Conservation (phyloP, 1,284 basidiomycete genomes). For the Papiliotrema fonsecae region DNA sequence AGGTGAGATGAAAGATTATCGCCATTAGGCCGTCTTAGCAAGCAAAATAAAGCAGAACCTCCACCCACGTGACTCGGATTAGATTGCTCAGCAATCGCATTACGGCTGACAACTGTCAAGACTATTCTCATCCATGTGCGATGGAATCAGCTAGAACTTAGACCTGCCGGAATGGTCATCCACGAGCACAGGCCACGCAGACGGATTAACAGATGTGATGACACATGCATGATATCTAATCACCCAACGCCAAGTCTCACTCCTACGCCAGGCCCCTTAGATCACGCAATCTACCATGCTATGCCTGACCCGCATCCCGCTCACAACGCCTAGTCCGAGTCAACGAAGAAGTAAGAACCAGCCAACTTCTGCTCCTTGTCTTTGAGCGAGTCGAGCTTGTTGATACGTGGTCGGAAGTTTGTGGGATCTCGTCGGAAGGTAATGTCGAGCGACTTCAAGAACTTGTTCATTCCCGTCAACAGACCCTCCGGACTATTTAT, state of each 20-base stretch:
- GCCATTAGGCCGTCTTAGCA: neutral
- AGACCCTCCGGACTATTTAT: constrained; percentile 43
- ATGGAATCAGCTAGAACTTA: too few relatives aligned
- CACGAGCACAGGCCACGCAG: too few relatives aligned
- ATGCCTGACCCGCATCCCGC: neutral
- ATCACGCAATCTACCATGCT: neutral
- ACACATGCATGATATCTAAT: constrained; percentile 1
- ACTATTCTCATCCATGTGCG: too few relatives aligned
- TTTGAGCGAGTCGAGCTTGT: constrained; percentile 88
- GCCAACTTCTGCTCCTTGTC: constrained; percentile 81
- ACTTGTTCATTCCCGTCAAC: constrained; percentile 53
- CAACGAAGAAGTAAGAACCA: constrained; percentile 43
- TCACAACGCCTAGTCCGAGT: constrained; percentile 25
- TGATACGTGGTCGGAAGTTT: constrained; percentile 83
- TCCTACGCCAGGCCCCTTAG: too few relatives aligned
- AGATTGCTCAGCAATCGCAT: too few relatives aligned
- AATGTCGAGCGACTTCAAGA: constrained; percentile 86
- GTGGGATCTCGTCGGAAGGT: constrained; percentile 95
- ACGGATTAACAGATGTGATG: too few relatives aligned
- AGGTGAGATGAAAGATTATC: neutral
- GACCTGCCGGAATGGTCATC: too few relatives aligned
- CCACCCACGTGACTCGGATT: too few relatives aligned
- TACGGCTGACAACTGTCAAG: too few relatives aligned
- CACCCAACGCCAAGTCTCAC: too few relatives aligned
- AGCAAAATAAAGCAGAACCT: too few relatives aligned